Conservation (phyloP, 2,329 filamentous ascomycete species). For the Monosporascus sp. region DNA sequence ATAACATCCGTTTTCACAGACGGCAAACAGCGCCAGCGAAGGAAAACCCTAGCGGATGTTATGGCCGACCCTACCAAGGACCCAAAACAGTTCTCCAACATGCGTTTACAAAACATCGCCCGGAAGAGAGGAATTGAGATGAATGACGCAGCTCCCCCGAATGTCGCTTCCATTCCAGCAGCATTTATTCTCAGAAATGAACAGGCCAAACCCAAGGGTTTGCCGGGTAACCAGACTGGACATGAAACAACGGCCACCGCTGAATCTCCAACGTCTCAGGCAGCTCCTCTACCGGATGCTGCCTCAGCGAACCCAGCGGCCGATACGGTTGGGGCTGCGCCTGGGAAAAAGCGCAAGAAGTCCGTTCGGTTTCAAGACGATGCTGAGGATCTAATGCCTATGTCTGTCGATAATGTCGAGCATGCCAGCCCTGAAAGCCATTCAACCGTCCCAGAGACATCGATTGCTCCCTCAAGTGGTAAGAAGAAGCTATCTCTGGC, state of each 20-base stretch:
- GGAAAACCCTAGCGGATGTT: conserved; percentile 30
- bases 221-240: conserved; percentile 1
- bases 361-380: conserved; percentile 31
- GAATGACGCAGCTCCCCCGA: conserved; percentile 36
- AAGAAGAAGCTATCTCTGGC: conserved; percentile 17
- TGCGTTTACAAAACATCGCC: conserved; percentile 33
- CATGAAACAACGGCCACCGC: neutral
- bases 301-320: conserved; percentile 7
- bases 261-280: neutral
- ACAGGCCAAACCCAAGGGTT: conserved; percentile 4
- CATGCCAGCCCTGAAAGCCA: conserved; percentile 17
- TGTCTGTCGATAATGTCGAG: conserved; percentile 8
- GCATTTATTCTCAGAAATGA: conserved; percentile 22
- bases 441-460: neutral
- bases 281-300: conserved; percentile 6
- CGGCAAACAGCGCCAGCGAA: conserved; percentile 34
- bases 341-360: conserved; percentile 28
- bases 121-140: conserved; percentile 38
- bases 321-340: neutral
- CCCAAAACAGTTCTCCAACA: conserved; percentile 35
- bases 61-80: conserved; percentile 37
- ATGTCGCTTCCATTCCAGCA: conserved; percentile 28
- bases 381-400: conserved; percentile 9
- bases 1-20: conserved; percentile 40
- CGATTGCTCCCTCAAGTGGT: neutral